A percentile compares a stretch with the other conserved stretches of the same genome.
These are phyloP conservation scores for Solidago caesia DNA, from an alignment of 129 eudicot species.

Conservation along the genomic window DNA sequence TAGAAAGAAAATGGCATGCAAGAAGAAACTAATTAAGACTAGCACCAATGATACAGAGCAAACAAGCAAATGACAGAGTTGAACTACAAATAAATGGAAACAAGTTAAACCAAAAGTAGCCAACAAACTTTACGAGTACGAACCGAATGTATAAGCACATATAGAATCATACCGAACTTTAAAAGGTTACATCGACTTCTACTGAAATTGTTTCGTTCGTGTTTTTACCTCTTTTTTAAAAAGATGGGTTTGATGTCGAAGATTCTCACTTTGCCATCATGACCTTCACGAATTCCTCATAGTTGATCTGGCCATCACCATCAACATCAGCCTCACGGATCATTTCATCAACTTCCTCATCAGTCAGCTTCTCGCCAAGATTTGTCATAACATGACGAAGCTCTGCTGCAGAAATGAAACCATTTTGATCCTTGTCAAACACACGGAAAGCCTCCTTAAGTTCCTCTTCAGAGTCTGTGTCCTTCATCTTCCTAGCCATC, in stretches of 20 bases:
- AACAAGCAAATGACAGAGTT: slow-evolving; percentile 29
- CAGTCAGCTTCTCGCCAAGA: slow-evolving; percentile 62
- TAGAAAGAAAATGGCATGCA: slow-evolving; percentile 7
- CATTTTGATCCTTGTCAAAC: slow-evolving; percentile 61
- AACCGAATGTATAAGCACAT: slow-evolving; percentile 17
- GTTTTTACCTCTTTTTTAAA: neutral
- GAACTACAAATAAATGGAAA: neutral
- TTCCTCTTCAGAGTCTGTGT: slow-evolving; percentile 64
- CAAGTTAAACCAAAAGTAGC: neutral
- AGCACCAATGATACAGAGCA: slow-evolving; percentile 28
- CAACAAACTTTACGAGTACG: slow-evolving; percentile 10
- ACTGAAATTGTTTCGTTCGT: neutral
- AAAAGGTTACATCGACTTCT: slow-evolving; percentile 20
- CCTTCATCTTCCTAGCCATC: slow-evolving; percentile 71
- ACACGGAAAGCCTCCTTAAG: slow-evolving; percentile 64
- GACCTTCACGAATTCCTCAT: slow-evolving; percentile 62
- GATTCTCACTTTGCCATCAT: slow-evolving; percentile 61
- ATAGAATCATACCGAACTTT: slow-evolving; percentile 40
- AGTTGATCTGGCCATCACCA: slow-evolving; percentile 67
- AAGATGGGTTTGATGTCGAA: neutral
- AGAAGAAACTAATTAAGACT: slow-evolving; percentile 3
- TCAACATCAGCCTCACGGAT: slow-evolving; percentile 66
- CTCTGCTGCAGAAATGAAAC: slow-evolving; percentile 64
- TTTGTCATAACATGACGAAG: slow-evolving; percentile 67
- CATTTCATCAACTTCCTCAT: slow-evolving; percentile 72